Evolutionary conservation across 164 flowering plant species (phyloP), one percentile per base, ranked within the genome.

Genomic region (Euptelea pleiosperma): DNA sequence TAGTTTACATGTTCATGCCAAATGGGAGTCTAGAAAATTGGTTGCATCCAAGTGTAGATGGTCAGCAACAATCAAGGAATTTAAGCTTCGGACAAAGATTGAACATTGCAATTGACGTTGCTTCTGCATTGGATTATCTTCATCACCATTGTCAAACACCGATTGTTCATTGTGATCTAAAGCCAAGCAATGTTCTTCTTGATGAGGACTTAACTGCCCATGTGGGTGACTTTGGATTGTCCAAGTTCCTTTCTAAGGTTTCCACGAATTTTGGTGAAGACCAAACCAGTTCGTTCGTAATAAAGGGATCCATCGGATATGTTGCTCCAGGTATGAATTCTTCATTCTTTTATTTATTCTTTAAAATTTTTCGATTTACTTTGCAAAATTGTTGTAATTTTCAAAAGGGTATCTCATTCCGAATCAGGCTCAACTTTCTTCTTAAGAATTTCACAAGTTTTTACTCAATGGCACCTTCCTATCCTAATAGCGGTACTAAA

Each of bases 161-260:
- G 2, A 1, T 57, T 2, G 61, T 57, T 3, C 61, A 57, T 21
- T 22, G 50, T 30, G 61, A 57, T 44, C 26, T 57, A 44, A 57
- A 57, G 11, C 61, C 50, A 43, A 57, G 51, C 51, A 57, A 43
- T 43, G 25, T 44, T 11, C 52, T 48, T 48, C 52, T 48, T 48
- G 52, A 48, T 55, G 58, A 55, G 22, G 45, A 55, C 21, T 39
- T 57, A 28, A 44, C 0, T 11, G 61, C 61, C 2, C 61, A 44
- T 44, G 40, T 57, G 19, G 26, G 46, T 19, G 51, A 57, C 31
- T 57, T 57, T 57, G 61, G 61, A 6, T 31, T 57, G 24, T 50
- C 61, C 1, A 30, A 57, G 12, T 25, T 55, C n/a, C 42, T 55
- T n/a, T 6, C 16, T 3, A 0, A 10, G 0, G 2, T 29, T 14